Evolutionary conservation across 2,329 filamentous ascomycete genomes (phyloP).

Genomic region (Aspergillus ochraceus): DNA sequence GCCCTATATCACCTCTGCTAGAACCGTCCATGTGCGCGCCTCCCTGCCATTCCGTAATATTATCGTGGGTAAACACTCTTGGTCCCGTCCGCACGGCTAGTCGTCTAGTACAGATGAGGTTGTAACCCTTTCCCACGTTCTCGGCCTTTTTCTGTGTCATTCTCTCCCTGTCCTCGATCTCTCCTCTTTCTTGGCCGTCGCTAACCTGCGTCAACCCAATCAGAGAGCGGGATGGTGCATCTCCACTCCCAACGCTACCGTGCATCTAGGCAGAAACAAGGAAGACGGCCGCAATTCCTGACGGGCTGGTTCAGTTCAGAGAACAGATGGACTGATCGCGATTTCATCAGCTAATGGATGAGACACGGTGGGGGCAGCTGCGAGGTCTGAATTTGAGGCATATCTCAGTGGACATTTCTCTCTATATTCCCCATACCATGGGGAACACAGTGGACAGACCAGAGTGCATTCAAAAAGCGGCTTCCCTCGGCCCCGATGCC

Average conservation of each 20-base stretch:
- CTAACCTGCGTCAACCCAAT: neutral
- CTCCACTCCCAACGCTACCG: neutral
- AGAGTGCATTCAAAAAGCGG: too few relatives aligned
- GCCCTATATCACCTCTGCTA: neutral
- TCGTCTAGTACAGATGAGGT: neutral
- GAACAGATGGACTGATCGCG: too few relatives aligned
- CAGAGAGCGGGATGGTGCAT: neutral
- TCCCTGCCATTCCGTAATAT: slow-evolving; percentile 11
- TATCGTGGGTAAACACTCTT: slow-evolving; percentile 8
- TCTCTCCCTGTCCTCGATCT: neutral
- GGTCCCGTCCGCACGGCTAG: neutral
- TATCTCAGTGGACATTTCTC: too few relatives aligned
- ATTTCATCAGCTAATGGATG: too few relatives aligned
- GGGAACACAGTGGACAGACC: too few relatives aligned
- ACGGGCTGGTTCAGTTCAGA: too few relatives aligned
- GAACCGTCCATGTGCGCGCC: neutral
- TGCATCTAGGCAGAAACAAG: too few relatives aligned
- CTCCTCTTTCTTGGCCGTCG: neutral
- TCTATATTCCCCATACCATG: too few relatives aligned
- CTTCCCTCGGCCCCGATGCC: too few relatives aligned
- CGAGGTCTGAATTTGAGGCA: too few relatives aligned
- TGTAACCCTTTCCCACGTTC: neutral
- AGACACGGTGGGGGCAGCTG: too few relatives aligned
- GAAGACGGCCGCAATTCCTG: too few relatives aligned
- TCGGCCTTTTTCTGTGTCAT: neutral